Base-by-base conservation (phyloP, 192 early-diverging fungal genomes). In the Coemansia sp. region DNA sequence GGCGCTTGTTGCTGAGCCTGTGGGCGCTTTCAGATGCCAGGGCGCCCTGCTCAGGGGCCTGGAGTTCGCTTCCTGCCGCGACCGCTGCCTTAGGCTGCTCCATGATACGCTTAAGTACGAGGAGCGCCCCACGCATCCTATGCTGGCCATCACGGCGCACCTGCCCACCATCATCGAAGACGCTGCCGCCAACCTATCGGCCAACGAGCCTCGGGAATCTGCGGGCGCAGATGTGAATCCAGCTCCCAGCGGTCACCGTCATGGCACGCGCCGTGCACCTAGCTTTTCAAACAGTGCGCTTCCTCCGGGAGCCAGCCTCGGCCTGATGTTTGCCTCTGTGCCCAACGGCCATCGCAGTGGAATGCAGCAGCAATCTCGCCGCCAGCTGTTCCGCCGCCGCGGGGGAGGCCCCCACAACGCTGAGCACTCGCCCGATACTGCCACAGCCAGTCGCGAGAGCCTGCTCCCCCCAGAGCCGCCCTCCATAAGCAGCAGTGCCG, bases 361-460 rank as follows among this genome's bases (percentile, higher is more conserved):
- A n/a, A n/a, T n/a, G n/a, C n/a, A n/a, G n/a, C n/a, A n/a, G n/a
- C n/a, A n/a, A n/a, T n/a, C 70, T 17, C 74, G 79, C 8, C 61
- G 68, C 16, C 79, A 75, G 68, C 48, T 81, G 46, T 76, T 81
- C 57, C 57, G 67, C 21, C 79, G 79, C 0, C 74, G 71, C 19
- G 66, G 77, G 4, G 59, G 29, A 9, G 31, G 10, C 35, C 66
- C 24, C 31, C 40, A 44, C 37, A 46, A 19, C 21, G 54, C 33
- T 37, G 63, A 64, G 29, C 17, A 14, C 17, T 44, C 33, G 24
- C 33, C 63, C 3, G 63, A 54, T 17, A 16, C 19, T 6, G 44
- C 37, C 33, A 34, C 29, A 4, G 11, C 42, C 3, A 67, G 70
- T 46, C 51, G 34, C 6, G 57, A 66, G 31, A 60, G 46, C 33